These are phyloP conservation scores for Apiospora aurea DNA, from an alignment of 2,329 filamentous ascomycete species.

Conservation along the genomic window DNA sequence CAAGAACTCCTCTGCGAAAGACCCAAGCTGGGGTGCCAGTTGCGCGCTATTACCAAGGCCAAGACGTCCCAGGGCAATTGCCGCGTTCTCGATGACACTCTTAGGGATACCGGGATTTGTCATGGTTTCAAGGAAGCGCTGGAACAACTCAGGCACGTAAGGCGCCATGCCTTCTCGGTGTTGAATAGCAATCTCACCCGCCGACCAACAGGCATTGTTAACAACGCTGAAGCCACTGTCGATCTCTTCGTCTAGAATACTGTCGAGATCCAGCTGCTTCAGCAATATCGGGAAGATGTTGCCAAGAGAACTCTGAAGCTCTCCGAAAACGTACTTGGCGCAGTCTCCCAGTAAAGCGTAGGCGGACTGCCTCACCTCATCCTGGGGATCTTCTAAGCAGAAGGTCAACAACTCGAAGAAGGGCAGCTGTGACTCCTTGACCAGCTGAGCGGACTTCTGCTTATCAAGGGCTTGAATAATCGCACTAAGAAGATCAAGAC, in stretches of 20 bases:
- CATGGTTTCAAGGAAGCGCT: conserved; percentile 81
- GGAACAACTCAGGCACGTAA: conserved; percentile 79
- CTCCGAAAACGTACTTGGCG: conserved; percentile 87
- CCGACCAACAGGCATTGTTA: conserved; percentile 98
- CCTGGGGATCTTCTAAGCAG: conserved; percentile 89
- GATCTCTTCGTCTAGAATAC: conserved; percentile 78
- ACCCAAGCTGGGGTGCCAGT: conserved; percentile 79
- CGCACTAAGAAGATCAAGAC: conserved; percentile 88
- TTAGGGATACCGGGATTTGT: conserved; percentile 84
- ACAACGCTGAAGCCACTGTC: conserved; percentile 90
- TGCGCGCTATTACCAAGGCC: conserved; percentile 80
- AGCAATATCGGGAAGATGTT: conserved; percentile 83
- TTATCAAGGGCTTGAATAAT: conserved; percentile 88
- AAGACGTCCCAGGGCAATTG: conserved; percentile 87
- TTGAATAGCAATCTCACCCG: conserved; percentile 88
- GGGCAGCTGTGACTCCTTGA: conserved; percentile 76
- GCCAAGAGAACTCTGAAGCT: conserved; percentile 77
- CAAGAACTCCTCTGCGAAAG: conserved; percentile 84
- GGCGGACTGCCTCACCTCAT: conserved; percentile 94
- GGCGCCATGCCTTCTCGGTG: conserved; percentile 77
- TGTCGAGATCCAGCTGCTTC: conserved; percentile 84
- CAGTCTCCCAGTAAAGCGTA: conserved; percentile 96
- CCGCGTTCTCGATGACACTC: conserved; percentile 91
- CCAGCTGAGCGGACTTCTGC: conserved; percentile 76
- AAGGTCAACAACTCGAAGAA: conserved; percentile 91